These are phyloP conservation scores for Cystobasidium sp. DNA, from an alignment of 1,284 basidiomycete genomes.

Conservation along the genomic window DNA sequence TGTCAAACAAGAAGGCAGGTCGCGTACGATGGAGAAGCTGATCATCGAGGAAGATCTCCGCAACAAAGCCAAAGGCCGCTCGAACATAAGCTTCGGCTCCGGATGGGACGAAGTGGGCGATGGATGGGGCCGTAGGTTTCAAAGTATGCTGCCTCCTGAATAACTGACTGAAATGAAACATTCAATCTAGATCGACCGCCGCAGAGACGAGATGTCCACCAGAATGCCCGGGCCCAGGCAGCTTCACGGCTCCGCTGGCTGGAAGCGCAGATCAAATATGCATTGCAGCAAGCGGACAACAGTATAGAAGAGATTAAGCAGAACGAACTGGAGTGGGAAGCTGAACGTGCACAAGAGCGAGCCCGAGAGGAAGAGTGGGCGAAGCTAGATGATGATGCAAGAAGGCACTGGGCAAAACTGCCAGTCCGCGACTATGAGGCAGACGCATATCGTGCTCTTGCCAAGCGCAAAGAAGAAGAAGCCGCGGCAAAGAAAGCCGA, in stretches of 20 bases:
- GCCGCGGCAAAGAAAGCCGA: background rate
- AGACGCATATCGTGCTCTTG: background rate
- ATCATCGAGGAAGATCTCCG: conserved; percentile 24
- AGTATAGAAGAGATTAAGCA: conserved; percentile 10
- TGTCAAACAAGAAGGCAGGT: conserved; percentile 2
- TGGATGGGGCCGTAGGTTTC: conserved; percentile 19
- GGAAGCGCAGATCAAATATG: conserved; percentile 4
- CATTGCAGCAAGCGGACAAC: background rate
- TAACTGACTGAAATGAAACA: background rate
- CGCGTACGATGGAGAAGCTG: conserved; percentile 7
- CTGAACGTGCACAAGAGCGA: background rate
- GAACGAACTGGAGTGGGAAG: conserved; percentile 19
- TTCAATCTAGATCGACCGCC: background rate
- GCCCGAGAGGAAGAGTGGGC: conserved; percentile 1
- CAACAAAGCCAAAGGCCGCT: conserved; percentile 17
- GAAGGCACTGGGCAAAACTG: conserved; percentile 4
- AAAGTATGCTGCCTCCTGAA: background rate
- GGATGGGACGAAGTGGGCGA: conserved; percentile 16
- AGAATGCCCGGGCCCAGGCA: conserved; percentile 3
- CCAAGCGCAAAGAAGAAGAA: background rate
- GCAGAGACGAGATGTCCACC: background rate
- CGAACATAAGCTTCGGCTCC: conserved; percentile 14
- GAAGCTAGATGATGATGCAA: conserved; percentile 5
- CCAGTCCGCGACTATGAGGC: conserved; percentile 14
- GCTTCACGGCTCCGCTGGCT: background rate